These are phyloP conservation scores for Dryas alaskensis DNA, from an alignment of 306 rosid species.

Conservation along the genomic window DNA sequence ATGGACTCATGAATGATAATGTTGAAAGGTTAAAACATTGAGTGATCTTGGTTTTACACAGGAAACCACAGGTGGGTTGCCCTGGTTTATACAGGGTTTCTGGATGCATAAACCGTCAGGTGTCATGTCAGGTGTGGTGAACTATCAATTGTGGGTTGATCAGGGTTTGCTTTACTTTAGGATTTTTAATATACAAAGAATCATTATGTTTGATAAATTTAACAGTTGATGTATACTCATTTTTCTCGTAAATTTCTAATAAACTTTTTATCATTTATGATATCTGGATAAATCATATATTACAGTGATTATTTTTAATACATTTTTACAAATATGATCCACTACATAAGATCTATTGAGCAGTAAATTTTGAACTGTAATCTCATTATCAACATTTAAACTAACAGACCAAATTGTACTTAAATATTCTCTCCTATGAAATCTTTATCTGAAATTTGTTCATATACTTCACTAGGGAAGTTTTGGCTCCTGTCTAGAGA, in stretches of 20 bases:
- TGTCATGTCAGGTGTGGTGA: background rate
- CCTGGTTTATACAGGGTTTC: background rate
- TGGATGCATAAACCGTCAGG: background rate
- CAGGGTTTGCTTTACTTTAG: background rate
- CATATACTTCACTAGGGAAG: slow-evolving; percentile 2
- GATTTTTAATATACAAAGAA: background rate
- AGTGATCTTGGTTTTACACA: background rate
- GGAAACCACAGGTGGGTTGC: background rate
- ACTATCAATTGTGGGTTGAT: background rate
- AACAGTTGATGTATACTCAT: too few relatives aligned
- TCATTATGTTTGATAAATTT: too few relatives aligned
- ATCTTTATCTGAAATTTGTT: background rate
- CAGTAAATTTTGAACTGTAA: background rate
- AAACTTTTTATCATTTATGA: background rate
- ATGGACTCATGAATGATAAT: background rate
- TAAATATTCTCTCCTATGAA: background rate
- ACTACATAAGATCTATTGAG: background rate
- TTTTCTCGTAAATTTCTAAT: background rate
- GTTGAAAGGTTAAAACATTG: background rate
- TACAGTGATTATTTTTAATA: background rate
- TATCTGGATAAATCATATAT: background rate
- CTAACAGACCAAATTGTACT: background rate
- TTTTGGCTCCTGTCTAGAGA: background rate
- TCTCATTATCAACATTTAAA: background rate
- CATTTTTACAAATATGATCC: too few relatives aligned